Evolutionary conservation across 768 basidiomycete genomes (phyloP), one percentile per base, ranked within the genome.

Genomic region (Leccinum ochraceum): DNA sequence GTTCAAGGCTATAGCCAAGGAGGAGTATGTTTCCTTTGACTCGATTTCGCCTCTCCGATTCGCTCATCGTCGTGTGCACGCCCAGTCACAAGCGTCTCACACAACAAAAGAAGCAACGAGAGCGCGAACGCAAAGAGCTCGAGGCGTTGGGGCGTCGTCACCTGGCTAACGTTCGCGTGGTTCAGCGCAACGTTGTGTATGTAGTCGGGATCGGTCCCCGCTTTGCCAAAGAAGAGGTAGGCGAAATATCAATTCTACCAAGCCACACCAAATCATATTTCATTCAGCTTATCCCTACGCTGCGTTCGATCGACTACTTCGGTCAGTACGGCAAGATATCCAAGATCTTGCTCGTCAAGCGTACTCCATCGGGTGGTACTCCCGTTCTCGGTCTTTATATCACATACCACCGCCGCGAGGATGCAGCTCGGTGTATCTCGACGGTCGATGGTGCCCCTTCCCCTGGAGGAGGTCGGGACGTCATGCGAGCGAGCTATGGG

Each of bases 311-410:
- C 66, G 97, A 99, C 66, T 98, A 97, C 72, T 98, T 98, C 72
- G 97, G 97, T 10, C 95, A 97, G 72, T 99, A 98, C 75, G 97
- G 97, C 67, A 98, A 95, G 79, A 98, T 99, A 66, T 86, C 89
- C 48, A 96, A 96, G 79, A 93, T 99, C 53, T 81, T 98, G 56
- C 83, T 99, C 32, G 89, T 93, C 54, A 98, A 98, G 75, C 88
- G 96, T 42, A 89, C 88, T 6, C 80, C 87, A 4, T 85, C 91
- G 9, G 89, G 86, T 53, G 84, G 84, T 58, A 83, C 81, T 16
- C 89, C 88, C 53, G 87, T 89, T 51, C 85, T 96, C 39, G 96
- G 96, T n/a, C 80, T 99, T 48, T 98, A 98, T 75, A 94, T 99
- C 75, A 96, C 95, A 11, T 99, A 95, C 72, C 85, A 95, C 69